Base-by-base conservation (phyloP, 2,329 filamentous ascomycete genomes). In the Penicillium sp. region DNA sequence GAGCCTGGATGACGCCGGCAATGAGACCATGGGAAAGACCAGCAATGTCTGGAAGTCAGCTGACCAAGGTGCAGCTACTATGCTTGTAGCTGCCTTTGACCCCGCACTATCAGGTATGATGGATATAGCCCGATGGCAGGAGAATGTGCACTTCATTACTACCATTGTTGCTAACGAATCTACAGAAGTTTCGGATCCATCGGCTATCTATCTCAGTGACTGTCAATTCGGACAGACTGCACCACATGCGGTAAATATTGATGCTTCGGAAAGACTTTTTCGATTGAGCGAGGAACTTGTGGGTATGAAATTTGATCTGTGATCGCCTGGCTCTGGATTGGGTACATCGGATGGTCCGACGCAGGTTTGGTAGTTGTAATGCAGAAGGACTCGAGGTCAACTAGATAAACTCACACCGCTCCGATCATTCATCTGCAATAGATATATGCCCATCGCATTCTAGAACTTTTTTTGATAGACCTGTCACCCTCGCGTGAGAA, bases 41-140 rank as follows among this genome's bases (percentile, higher is more conserved):
- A 23, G 71, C 53, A 36, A 66, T 23, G 36, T 52, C n/a, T 62
- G 43, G 48, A 79, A 76, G 62, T 71, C 66, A 13, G 55, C 72
- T 28, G 73, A 77, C 60, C 72, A 79, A 61, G 77, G 77, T 5
- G 72, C 71, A 48, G 68, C 74, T 9, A 79, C 77, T 1, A 74
- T 69, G 26, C 61, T 80, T 10, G 71, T 75, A 14, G 77, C 78
- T 6, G 77, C 75, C 7, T 68, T 80, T 28, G 77, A 79, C 59
- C 77, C 77, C 0, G 64, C 61, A 4, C 60, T 80, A 37, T 61
- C 63, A 16, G 65, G 62, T 42, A 64, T 65, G 47, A 33, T 40
- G 5, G 18, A 37, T n/a, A 18, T 11, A 18, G 16, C n/a, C 13
- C 11, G n/a, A 42, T 5, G 3, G 21, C 36, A 23, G 7, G 13